These are phyloP conservation scores for Saccharum hybrid DNA, from an alignment of 202 grass and related monocot species.

Conservation along the genomic window DNA sequence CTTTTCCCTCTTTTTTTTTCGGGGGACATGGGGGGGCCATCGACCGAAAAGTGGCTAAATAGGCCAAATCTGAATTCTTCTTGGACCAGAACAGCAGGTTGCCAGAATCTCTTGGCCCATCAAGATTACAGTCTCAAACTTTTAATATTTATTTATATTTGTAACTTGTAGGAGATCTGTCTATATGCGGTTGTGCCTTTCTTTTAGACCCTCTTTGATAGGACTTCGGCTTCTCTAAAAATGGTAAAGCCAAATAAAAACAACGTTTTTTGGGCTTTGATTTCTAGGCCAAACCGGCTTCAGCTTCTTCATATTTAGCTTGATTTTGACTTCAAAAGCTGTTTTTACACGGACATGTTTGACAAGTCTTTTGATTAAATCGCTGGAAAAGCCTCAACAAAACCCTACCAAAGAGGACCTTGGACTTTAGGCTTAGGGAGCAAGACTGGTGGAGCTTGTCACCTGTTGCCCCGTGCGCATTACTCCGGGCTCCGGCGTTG, in stretches of 20 bases:
- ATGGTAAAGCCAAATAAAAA: no score
- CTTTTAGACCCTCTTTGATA: neutral
- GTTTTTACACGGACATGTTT: neutral
- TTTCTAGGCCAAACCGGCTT: no score
- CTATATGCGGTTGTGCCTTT: neutral
- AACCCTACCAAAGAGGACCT: neutral
- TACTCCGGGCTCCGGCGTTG: neutral
- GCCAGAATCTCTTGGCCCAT: neutral
- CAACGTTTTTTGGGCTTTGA: no score
- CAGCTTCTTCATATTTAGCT: neutral
- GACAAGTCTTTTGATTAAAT: neutral
- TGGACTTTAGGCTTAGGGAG: no score
- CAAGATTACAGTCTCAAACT: neutral
- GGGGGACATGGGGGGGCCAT: no score
- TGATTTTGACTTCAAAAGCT: no score
- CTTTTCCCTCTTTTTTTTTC: no score
- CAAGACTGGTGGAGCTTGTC: neutral
- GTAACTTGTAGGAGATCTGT: neutral
- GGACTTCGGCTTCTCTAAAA: no score
- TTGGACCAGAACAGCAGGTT: neutral
- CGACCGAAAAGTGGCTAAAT: neutral
- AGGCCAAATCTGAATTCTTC: neutral
- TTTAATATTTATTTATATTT: neutral
- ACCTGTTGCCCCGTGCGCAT: no score
- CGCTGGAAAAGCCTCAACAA: neutral